Evolutionary conservation across 2,329 filamentous ascomycete genomes (phyloP).

Genomic region (Harringtonia lauricola): DNA sequence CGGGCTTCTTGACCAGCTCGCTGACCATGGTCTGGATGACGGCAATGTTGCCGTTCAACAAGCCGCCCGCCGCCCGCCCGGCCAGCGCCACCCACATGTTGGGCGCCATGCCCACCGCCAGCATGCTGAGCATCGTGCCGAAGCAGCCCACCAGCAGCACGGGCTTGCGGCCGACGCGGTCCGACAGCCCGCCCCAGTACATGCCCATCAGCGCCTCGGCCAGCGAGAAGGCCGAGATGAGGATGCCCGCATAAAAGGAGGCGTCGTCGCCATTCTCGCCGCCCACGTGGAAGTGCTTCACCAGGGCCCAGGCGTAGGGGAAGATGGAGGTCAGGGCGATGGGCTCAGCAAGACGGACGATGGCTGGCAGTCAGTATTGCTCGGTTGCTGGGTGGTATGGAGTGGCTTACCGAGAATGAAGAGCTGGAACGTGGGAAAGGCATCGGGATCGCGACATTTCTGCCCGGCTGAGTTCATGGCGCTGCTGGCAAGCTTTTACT

Average conservation of each 20-base stretch:
- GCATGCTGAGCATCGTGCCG: constrained; percentile 72
- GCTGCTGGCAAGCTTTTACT: constrained; percentile 14
- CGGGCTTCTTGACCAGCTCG: constrained; percentile 71
- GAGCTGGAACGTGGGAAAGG: constrained; percentile 73
- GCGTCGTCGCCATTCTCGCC: constrained; percentile 63
- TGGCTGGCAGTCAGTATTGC: constrained; percentile 42
- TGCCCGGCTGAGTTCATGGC: constrained; percentile 42
- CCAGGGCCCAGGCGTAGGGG: constrained; percentile 79
- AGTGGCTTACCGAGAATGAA: constrained; percentile 77
- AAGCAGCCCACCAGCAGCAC: constrained; percentile 70
- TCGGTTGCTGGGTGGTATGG: too few species aligned
- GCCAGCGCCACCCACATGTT: constrained; percentile 77
- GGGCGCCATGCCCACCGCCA: constrained; percentile 70
- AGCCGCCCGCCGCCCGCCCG: constrained; percentile 66
- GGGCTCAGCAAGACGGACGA: constrained; percentile 85
- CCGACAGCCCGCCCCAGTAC: constrained; percentile 78
- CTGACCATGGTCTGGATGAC: constrained; percentile 90
- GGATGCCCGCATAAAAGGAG: constrained; percentile 77
- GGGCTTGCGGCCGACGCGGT: constrained; percentile 74
- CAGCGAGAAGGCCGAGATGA: constrained; percentile 78
- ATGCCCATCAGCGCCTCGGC: constrained; percentile 77
- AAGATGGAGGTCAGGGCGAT: constrained; percentile 91
- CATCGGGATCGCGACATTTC: constrained; percentile 46
- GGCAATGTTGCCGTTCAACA: constrained; percentile 85
- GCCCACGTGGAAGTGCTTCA: constrained; percentile 65